phyloP scores from a whole-genome alignment of 1,139 yeast species.

The Chernovozyma sophiae-reginae region DNA sequence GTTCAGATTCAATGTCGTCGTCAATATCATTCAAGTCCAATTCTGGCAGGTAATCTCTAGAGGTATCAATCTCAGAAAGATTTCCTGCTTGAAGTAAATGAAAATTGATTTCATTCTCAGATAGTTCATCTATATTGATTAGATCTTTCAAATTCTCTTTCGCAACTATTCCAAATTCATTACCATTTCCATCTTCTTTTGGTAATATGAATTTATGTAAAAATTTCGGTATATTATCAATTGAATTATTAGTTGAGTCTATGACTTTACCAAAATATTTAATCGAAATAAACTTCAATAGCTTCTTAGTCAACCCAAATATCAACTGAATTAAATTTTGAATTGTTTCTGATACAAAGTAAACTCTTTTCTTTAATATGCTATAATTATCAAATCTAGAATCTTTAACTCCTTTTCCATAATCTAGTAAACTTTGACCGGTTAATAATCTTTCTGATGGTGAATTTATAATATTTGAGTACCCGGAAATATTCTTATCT shows the following conservation, averaged over 20 bases:
- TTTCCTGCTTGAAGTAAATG: conserved; percentile 23
- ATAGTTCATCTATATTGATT: conserved; percentile 19
- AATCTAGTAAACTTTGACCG: conserved; percentile 1
- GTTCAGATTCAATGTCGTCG: conserved; percentile 20
- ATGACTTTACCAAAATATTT: not conserved
- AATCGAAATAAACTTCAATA: conserved; percentile 12
- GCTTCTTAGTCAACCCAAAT: conserved; percentile 20
- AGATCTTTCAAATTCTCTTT: not conserved
- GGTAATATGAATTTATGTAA: conserved; percentile 16
- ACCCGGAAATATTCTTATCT: conserved; percentile 22
- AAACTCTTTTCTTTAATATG: conserved; percentile 20
- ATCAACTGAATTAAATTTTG: conserved; percentile 21
- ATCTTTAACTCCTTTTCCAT: not conserved
- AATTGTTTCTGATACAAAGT: conserved; percentile 17
- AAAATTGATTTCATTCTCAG: conserved; percentile 18
- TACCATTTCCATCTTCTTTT: not conserved
- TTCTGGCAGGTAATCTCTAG: conserved; percentile 34
- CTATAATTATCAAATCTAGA: conserved; percentile 11
- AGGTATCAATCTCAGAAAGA: conserved; percentile 45
- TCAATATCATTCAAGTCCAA: too few species aligned
- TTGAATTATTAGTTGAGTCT: conserved; percentile 8
- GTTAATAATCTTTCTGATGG: conserved; percentile 23
- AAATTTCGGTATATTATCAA: conserved; percentile 22
- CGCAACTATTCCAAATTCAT: not conserved
- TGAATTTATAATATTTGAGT: conserved; percentile 28